Evolutionary conservation across 75 land plant genomes (phyloP).

Genomic region (Chamaecyparis obtusa): DNA sequence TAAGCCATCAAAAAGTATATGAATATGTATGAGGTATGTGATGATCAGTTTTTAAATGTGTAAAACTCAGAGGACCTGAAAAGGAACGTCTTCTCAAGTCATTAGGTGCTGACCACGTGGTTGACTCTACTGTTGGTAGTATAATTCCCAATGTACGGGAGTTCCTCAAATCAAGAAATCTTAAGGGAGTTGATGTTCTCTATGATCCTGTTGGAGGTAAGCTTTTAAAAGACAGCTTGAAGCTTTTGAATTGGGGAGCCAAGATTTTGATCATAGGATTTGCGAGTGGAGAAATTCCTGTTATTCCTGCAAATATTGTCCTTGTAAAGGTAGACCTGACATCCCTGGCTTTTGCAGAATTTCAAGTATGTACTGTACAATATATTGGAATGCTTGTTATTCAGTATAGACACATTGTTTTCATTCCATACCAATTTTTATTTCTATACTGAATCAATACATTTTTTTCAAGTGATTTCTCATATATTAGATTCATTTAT

Average conservation of each 20-base stretch:
- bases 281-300: constrained; percentile 92
- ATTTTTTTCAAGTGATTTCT: not conserved
- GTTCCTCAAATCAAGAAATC: constrained; percentile 73
- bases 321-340: constrained; percentile 79
- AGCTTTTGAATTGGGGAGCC: constrained; percentile 92
- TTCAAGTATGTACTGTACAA: not conserved
- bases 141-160: constrained; percentile 57
- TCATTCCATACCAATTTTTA: not conserved
- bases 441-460: not conserved
- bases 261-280: constrained; percentile 90
- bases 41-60: constrained; percentile 3
- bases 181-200: constrained; percentile 91
- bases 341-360: not conserved
- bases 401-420: not conserved
- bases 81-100: constrained; percentile 68
- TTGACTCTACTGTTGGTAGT: constrained; percentile 57
- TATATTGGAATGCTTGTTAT: not conserved
- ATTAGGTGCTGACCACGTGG: constrained; percentile 80
- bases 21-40: not conserved
- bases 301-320: constrained; percentile 88
- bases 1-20: not conserved
- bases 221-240: constrained; percentile 79
- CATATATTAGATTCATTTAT: not conserved
- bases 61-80: constrained; percentile 66
- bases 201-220: constrained; percentile 99